Conservation (phyloP, 2,329 filamentous ascomycete genomes). For the Colletotrichum filicis region DNA sequence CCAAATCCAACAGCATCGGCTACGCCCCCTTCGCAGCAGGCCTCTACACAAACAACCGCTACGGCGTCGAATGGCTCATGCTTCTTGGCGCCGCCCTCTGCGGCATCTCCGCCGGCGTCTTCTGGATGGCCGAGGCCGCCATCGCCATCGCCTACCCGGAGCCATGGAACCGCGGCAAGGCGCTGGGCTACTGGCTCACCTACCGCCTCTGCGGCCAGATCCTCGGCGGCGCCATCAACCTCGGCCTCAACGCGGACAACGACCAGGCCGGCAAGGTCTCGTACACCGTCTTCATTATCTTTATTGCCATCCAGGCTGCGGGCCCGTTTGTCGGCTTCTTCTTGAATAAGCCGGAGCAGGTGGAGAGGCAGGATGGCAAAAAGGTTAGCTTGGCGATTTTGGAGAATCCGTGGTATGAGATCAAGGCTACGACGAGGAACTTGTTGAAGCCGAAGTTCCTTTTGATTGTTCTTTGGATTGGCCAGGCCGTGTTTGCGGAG, state of each 20-base stretch:
- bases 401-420: constrained; percentile 66
- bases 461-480: constrained; percentile 74
- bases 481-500: constrained; percentile 77
- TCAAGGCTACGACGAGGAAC: constrained; percentile 67
- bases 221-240: constrained; percentile 76
- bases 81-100: constrained; percentile 76
- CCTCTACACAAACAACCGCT: constrained; percentile 78
- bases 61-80: constrained; percentile 74
- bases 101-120: constrained; percentile 76
- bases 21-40: constrained; percentile 79
- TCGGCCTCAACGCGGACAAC: constrained; percentile 71
- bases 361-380: constrained; percentile 73
- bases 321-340: constrained; percentile 74
- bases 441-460: constrained; percentile 73
- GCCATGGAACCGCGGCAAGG: constrained; percentile 72
- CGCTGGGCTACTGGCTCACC: constrained; percentile 75
- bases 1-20: constrained; percentile 57
- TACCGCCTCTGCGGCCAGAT: constrained; percentile 72
- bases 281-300: constrained; percentile 75
- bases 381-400: constrained; percentile 69
- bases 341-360: constrained; percentile 68
- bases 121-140: constrained; percentile 81
- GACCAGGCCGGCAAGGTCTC: constrained; percentile 72
- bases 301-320: constrained; percentile 75
- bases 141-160: constrained; percentile 80